These are phyloP conservation scores for Diaporthe ilicicola DNA, from an alignment of 2,329 filamentous ascomycete genomes.

Conservation along the genomic window DNA sequence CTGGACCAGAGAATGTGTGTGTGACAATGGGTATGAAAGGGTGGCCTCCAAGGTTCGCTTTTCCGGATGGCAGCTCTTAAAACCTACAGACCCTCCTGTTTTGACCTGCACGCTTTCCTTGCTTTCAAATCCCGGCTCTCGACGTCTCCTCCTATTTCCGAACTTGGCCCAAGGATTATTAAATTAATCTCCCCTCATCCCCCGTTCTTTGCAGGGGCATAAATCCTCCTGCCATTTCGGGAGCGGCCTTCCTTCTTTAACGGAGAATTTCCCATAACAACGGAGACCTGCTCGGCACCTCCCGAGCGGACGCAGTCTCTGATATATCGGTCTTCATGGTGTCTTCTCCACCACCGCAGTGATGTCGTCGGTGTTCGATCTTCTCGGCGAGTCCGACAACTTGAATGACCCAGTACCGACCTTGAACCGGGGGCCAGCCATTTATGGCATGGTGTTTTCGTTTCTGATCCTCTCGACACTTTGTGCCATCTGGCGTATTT, in stretches of 20 bases:
- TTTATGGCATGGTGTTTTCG: slow-evolving; percentile 34
- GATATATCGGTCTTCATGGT: slow-evolving; percentile 9
- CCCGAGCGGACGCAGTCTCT: not conserved
- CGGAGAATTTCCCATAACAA: slow-evolving; percentile 12
- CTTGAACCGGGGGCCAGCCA: slow-evolving; percentile 29
- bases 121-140: slow-evolving; percentile 10
- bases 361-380: slow-evolving; percentile 33
- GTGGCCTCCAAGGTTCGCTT: not conserved
- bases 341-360: slow-evolving; percentile 1
- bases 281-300: slow-evolving; percentile 13
- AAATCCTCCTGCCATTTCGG: slow-evolving; percentile 5
- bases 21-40: not conserved
- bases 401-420: slow-evolving; percentile 33
- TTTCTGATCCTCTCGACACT: slow-evolving; percentile 33
- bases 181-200: slow-evolving; percentile 1
- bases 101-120: not conserved
- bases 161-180: slow-evolving; percentile 1
- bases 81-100: slow-evolving; percentile 15
- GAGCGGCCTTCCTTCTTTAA: not conserved
- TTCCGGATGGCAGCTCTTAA: slow-evolving; percentile 11
- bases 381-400: slow-evolving; percentile 35
- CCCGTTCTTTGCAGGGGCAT: not conserved
- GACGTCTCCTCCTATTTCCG: not conserved
- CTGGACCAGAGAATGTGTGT: not conserved
- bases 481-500: slow-evolving; percentile 34